Evolutionary conservation across 441 rosid genomes (phyloP), one percentile per base, ranked within the genome.

Genomic region (Aleurites moluccanus): DNA sequence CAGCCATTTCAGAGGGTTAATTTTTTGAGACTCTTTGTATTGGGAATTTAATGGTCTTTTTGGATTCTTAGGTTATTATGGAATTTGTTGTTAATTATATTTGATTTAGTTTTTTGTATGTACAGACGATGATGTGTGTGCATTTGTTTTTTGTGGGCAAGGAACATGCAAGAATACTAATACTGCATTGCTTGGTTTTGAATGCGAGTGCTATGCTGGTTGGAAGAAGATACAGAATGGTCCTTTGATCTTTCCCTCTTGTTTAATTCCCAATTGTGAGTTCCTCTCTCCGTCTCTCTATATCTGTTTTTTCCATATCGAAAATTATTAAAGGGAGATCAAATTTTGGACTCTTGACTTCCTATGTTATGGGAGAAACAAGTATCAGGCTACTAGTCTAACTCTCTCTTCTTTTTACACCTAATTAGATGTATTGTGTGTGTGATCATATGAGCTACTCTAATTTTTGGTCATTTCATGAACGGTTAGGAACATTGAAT

Each of bases 201-300:
- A 83, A 0, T 87, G 90, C 70, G 50, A 56, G n/a, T 88, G 92
- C 69, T 2, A 76, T 53, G 40, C 86, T 74, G 89, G 89, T 40
- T 88, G 90, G 91, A 78, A 47, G 67, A 85, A 69, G 82, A 61
- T 80, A 3, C 80, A 81, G 78, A 70, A 76, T 64, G 83, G 79
- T 67, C 77, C 79, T 27, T 6, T 80, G 6, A 47, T 66, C 45
- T 80, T 55, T 56, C 81, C 89, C 5, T 25, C 81, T 66, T 88
- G 92, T 63, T 21, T 82, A 20, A 0, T 86, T 42, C 90, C 92
- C 14, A 81, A 88, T 71, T 86, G 90, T 86, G 30, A 83, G 86
- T 27, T 66, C 8, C 21, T 71, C 18, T 33, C 72, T 42, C 3
- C 33, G 62, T 15, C 28, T 45, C 73, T n/a, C 42, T 67, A 9